These are phyloP conservation scores for Erigeron philadelphicus DNA, from an alignment of 140 eudicot species.

Conservation along the genomic window DNA sequence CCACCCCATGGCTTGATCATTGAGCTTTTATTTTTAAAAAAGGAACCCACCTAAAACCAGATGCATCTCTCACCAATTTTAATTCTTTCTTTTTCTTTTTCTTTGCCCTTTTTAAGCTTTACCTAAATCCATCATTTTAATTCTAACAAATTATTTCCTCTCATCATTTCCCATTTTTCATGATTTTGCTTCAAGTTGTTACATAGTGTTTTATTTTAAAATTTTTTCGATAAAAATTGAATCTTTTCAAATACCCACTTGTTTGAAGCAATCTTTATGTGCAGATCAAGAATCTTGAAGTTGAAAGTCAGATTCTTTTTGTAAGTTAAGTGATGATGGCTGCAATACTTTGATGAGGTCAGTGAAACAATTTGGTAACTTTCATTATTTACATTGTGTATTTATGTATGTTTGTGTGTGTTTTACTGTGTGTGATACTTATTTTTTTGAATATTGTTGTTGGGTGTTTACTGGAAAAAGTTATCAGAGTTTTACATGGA, in stretches of 20 bases:
- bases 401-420: not conserved
- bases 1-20: constrained; percentile 22
- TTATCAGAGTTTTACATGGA: not conserved
- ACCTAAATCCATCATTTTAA: constrained; percentile 16
- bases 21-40: constrained; percentile 4
- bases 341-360: constrained; percentile 22
- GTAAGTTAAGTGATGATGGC: constrained; percentile 1
- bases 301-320: constrained; percentile 4
- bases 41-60: constrained; percentile 16
- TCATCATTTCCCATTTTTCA: constrained; percentile 17
- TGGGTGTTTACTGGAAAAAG: not conserved
- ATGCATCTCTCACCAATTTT: constrained; percentile 26
- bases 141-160: not conserved
- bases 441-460: not conserved
- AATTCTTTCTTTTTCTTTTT: constrained; percentile 14
- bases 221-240: not conserved
- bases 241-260: constrained; percentile 9
- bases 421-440: not conserved
- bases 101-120: constrained; percentile 24
- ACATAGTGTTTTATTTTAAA: not conserved
- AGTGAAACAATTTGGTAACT: not conserved
- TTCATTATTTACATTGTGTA: not conserved
- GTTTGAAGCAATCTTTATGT: constrained; percentile 22
- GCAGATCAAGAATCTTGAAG: constrained; percentile 18
- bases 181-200: constrained; percentile 2